phyloP scores from a whole-genome alignment of 495 filamentous ascomycete genomes.

The Aspergillus mulundensis region DNA sequence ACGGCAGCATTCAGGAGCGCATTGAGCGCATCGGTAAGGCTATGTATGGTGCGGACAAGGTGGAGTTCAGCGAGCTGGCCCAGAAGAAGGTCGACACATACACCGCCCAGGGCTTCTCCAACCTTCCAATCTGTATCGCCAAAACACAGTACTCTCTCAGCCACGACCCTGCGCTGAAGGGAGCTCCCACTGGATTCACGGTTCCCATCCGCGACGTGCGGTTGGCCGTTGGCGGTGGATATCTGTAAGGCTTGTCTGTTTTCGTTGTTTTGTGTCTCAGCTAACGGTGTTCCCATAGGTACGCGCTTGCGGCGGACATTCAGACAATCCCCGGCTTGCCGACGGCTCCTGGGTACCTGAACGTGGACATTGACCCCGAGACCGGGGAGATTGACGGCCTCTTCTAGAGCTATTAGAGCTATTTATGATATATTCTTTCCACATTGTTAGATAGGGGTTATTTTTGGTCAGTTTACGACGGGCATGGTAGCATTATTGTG shows the following conservation, averaged over 20 bases:
- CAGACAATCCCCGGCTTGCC: constrained; percentile 96
- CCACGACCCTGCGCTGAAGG: constrained; percentile 90
- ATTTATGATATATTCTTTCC: neutral
- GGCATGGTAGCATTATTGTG: constrained; percentile 3
- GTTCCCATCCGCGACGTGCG: constrained; percentile 93
- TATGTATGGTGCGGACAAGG: constrained; percentile 90
- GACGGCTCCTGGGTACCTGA: constrained; percentile 92
- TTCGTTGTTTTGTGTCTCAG: constrained; percentile 5
- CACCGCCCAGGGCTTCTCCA: constrained; percentile 83
- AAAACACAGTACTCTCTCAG: constrained; percentile 98
- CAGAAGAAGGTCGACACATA: constrained; percentile 96
- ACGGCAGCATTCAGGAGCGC: constrained; percentile 78
- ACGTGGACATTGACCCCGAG: constrained; percentile 89
- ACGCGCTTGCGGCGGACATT: constrained; percentile 93
- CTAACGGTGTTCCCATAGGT: constrained; percentile 45
- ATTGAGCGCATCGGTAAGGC: constrained; percentile 85
- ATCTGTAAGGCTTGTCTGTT: constrained; percentile 57
- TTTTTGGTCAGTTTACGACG: neutral
- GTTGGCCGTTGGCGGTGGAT: constrained; percentile 89
- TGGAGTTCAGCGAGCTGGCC: constrained; percentile 90
- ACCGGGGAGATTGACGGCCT: constrained; percentile 95
- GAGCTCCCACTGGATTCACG: constrained; percentile 93
- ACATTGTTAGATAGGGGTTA: neutral
- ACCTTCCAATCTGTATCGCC: constrained; percentile 91
- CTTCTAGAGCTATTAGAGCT: constrained; percentile 57